These are phyloP conservation scores for Stephania cephalantha DNA, from an alignment of 164 flowering plant species.

Conservation along the genomic window DNA sequence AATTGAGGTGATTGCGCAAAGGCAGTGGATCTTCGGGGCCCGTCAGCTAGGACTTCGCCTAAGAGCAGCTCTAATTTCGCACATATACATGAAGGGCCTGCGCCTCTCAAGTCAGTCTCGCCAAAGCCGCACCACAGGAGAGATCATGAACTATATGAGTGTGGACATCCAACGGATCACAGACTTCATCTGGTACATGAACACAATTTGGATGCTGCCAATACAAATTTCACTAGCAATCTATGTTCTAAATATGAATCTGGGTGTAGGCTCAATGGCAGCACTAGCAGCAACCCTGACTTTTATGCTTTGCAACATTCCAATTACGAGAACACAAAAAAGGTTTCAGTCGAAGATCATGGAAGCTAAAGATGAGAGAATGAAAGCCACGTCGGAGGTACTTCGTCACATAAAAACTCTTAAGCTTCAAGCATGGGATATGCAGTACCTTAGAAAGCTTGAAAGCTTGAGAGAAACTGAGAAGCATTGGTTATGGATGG, in stretches of 20 bases:
- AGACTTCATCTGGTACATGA: conserved; percentile 75
- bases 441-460: conserved; percentile 52
- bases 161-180: conserved; percentile 86
- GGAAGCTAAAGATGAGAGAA: conserved; percentile 76
- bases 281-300: conserved; percentile 59
- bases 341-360: conserved; percentile 64
- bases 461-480: conserved; percentile 56
- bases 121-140: conserved; percentile 80
- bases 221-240: conserved; percentile 81
- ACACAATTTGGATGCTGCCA: conserved; percentile 79
- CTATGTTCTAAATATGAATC: conserved; percentile 44
- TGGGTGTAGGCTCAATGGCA: conserved; percentile 65
- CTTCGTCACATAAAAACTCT: conserved; percentile 75
- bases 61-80: conserved; percentile 70
- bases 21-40: conserved; percentile 97
- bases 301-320: conserved; percentile 74
- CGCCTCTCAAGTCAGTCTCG: conserved; percentile 67
- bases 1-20: conserved; percentile 70
- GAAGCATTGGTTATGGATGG: conserved; percentile 69
- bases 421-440: conserved; percentile 96
- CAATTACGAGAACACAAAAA: conserved; percentile 67
- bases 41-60: conserved; percentile 84
- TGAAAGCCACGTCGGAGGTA: conserved; percentile 86
- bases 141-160: conserved; percentile 86
- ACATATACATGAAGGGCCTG: conserved; percentile 75